Evolutionary conservation across 352 stramenopile species (phyloP), one percentile per base, ranked within the genome.

Genomic region (Pythium apleroticum): DNA sequence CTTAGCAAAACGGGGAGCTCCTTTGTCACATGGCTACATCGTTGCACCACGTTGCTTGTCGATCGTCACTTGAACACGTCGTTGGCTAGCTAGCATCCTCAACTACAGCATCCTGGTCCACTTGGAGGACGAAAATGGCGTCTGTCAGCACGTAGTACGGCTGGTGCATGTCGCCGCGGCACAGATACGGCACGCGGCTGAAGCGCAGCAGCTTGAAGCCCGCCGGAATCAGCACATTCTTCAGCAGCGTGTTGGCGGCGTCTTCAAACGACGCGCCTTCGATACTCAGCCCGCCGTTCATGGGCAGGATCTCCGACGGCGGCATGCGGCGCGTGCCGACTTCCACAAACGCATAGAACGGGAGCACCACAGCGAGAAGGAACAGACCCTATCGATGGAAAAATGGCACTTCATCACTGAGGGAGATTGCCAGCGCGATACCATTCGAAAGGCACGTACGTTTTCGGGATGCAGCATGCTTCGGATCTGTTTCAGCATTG

Each of bases 141-240:
- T 95, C 86, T n/a, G 78, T 89, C 14, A 95, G 70, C 57, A 93
- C 84, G 63, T 93, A 93, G 75, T 92, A 95, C 35, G 86, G 79
- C 60, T 92, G 80, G 20, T 76, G 81, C 46, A 93, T 65, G 60
- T 93, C 86, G 17, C 86, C 86, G 9, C 84, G 81, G 62, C 83
- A 93, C 49, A 95, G 66, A 69, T 95, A 95, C 49, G 86, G 86
- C 45, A 95, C 86, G 60, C 86, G 84, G 33, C 81, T 91, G 63
- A 95, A 93, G 41, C 77, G 72, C 25, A 87, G 72, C 28, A 95
- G 75, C 63, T 91, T 86, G 60, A 93, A 95, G 48, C 86, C 86
- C 4, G 79, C 79, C 0, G 86, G 84, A 0, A 81, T 43, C 39
- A 90, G 64, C 68, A 95, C 84, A 56, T 89, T 92, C 35, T 76